A percentile compares a stretch with the other conserved stretches of the same genome.
Evolutionary conservation across 1,284 basidiomycete species (phyloP).

Genomic region (Cryptococcus sp.): DNA sequence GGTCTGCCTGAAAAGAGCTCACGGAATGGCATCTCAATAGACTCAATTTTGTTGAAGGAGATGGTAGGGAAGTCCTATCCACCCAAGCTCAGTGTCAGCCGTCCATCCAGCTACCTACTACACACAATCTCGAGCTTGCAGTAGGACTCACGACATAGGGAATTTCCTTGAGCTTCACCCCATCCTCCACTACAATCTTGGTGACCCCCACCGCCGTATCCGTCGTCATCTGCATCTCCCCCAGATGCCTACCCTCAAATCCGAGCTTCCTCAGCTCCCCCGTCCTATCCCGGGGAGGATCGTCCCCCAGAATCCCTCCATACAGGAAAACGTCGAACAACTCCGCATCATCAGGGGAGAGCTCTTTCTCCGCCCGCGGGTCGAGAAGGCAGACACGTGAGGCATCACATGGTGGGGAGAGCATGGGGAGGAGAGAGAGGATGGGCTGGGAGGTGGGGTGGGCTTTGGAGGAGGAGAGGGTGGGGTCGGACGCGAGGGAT

Average conservation of each 20-base stretch:
- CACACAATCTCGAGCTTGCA: background rate
- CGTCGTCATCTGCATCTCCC: conserved; percentile 92
- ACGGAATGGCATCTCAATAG: conserved; percentile 94
- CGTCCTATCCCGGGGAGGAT: conserved; percentile 57
- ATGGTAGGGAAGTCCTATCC: conserved; percentile 80
- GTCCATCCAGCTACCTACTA: background rate
- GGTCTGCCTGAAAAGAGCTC: conserved; percentile 33
- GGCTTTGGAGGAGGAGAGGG: conserved; percentile 49
- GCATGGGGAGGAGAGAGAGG: conserved; percentile 60
- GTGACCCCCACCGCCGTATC: conserved; percentile 94
- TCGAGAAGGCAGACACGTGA: conserved; percentile 79
- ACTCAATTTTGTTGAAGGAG: conserved; percentile 72
- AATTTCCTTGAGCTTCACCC: conserved; percentile 65
- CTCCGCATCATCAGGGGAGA: conserved; percentile 71
- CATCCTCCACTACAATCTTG: conserved; percentile 78
- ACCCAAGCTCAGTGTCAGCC: background rate
- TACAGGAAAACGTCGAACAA: conserved; percentile 81
- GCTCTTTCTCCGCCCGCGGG: conserved; percentile 67
- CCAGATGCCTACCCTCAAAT: conserved; percentile 79
- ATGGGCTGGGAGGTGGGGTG: conserved; percentile 64
- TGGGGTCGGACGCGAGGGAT: background rate
- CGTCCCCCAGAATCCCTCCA: conserved; percentile 57
- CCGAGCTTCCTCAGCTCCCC: conserved; percentile 79
- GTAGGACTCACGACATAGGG: conserved; percentile 60
- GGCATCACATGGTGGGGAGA: conserved; percentile 52